phyloP scores from a whole-genome alignment of 257 asterid species.

The Solanum medicagineum region DNA sequence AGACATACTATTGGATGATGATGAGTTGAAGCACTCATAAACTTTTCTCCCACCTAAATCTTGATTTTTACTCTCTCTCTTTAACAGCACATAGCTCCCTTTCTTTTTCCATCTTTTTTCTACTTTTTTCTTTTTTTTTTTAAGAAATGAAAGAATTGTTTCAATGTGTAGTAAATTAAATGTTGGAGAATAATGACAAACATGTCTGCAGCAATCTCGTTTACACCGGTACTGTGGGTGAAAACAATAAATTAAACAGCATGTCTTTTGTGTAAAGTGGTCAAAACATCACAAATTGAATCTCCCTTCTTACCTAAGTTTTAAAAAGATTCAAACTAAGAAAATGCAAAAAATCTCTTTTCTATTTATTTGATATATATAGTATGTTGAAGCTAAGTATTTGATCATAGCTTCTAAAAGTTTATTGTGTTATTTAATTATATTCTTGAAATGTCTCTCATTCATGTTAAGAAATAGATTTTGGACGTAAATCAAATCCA shows the following conservation, averaged over 20 bases:
- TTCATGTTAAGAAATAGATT: background rate
- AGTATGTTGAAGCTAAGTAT: background rate
- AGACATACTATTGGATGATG: background rate
- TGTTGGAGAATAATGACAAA: background rate
- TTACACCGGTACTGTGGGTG: background rate
- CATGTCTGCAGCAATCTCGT: background rate
- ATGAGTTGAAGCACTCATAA: background rate
- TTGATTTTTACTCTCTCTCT: background rate
- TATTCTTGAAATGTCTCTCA: background rate
- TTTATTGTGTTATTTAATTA: background rate
- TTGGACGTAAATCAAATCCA: background rate
- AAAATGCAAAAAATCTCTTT: background rate
- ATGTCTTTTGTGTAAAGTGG: background rate
- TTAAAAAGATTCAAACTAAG: background rate
- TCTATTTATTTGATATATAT: background rate
- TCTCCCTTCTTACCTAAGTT: background rate
- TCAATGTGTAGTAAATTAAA: background rate
- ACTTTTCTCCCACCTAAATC: background rate
- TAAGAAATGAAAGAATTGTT: background rate
- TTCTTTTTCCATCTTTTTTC: background rate
- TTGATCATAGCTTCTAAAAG: background rate
- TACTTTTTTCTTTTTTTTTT: background rate
- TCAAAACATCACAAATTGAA: background rate
- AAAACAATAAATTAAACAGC: background rate
- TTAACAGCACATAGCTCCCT: background rate